Evolutionary conservation across 75 land plant genomes (phyloP).

Genomic region (Isoetes taiwanensis): DNA sequence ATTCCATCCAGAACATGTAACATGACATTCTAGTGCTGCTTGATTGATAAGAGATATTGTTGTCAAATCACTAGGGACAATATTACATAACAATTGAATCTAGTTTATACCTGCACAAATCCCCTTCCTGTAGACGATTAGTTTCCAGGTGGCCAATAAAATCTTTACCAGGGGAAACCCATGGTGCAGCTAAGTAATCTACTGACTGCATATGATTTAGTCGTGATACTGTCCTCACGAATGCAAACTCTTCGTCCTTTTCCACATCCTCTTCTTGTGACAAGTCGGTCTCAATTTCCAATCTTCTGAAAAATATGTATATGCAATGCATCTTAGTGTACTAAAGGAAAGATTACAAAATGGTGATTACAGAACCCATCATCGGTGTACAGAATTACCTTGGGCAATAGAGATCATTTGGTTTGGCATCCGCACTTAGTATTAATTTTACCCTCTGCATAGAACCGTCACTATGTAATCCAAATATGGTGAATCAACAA

Average conservation of each 20-base stretch:
- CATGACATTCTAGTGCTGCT: too few relatives aligned
- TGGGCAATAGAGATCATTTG: constrained; percentile 17
- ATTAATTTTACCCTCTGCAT: constrained; percentile 26
- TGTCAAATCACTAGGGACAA: too few relatives aligned
- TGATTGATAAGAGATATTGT: too few relatives aligned
- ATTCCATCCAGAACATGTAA: too few relatives aligned
- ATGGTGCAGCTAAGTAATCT: constrained; percentile 25
- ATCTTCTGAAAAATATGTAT: constrained; percentile 13
- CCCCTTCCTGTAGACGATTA: constrained; percentile 18
- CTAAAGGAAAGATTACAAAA: not conserved
- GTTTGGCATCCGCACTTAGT: constrained; percentile 23
- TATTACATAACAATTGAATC: not conserved
- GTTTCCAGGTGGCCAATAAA: constrained; percentile 21
- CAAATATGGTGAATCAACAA: too few relatives aligned
- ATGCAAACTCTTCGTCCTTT: constrained; percentile 32
- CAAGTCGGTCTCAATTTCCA: constrained; percentile 9
- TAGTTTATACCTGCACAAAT: constrained; percentile 19
- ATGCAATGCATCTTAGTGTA: not conserved
- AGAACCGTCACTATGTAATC: too few relatives aligned
- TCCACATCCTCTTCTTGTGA: constrained; percentile 10
- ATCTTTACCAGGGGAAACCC: constrained; percentile 27
- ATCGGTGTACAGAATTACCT: constrained; percentile 8
- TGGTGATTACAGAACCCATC: not conserved
- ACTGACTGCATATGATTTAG: constrained; percentile 27
- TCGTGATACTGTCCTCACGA: constrained; percentile 28